Base-by-base conservation (phyloP, 2,329 filamentous ascomycete species). In the Ophiosphaerella narmari region DNA sequence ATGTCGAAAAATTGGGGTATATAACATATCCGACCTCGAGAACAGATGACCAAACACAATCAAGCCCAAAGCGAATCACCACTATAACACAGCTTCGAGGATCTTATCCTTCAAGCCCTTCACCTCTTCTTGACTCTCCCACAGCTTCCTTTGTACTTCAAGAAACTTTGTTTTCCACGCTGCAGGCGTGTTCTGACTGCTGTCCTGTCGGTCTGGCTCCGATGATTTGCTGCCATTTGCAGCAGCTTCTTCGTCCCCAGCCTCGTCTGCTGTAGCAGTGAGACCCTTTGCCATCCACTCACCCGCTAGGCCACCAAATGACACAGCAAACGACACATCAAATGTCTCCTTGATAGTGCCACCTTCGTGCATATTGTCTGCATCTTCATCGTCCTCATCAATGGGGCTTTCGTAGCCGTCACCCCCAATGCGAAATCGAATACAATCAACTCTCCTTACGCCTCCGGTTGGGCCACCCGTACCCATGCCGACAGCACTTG, bases 241-340 rank as follows among this genome's bases (percentile, higher is more conserved):
- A 14, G 14, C 24, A 7, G 18, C 16, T 7, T 24, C 45, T 4
- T 52, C 54, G 2, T 41, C 50, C 9, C 50, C 55, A 11, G 35
- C 29, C 3, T 48, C 49, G 21, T 50, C 47, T 9, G 50, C 29
- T 4, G 50, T 52, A 16, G 67, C 50, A 21, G 51, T 50, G 9
- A 80, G 45, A 0, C 75, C 75, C 42, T 76, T 77, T 12, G 76
- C 68, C 16, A 66, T 67, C 63, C 78, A 80, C 40, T 74, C 69
- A 0, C 76, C 78, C 0, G 60, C 68, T 31, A 77, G 63, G 0
- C 70, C 70, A 2, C 75, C 77, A 55, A 78, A 73, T 1, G 67
- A 63, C 2, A 75, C 68, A 2, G 62, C 69, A 68, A 78, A 80
- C 24, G 59, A 71, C 1, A 80, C 62, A 45, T 80, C 77, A 44